Evolutionary conservation across 2,329 filamentous ascomycete genomes (phyloP).

Genomic region (Colletotrichum trifolii): DNA sequence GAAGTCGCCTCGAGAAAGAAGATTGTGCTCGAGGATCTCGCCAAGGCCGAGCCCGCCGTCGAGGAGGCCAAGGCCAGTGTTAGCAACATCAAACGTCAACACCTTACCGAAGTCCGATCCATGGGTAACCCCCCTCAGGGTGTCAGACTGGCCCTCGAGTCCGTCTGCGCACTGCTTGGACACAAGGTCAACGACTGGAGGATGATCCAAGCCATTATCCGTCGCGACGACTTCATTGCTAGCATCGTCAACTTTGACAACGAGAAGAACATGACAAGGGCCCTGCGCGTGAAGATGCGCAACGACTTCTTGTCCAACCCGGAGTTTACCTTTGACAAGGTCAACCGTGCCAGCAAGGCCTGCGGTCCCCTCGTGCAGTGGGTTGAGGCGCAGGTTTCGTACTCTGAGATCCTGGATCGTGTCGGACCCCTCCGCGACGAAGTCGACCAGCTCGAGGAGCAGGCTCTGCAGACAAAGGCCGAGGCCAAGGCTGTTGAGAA

Average conservation of each 20-base stretch:
- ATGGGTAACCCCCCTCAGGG: conserved; percentile 93
- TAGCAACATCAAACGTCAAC: conserved; percentile 97
- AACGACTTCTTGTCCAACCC: conserved; percentile 91
- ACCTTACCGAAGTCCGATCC: conserved; percentile 95
- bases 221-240: conserved; percentile 95
- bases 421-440: conserved; percentile 94
- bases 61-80: conserved; percentile 94
- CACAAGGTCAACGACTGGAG: conserved; percentile 94
- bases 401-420: conserved; percentile 95
- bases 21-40: conserved; percentile 88
- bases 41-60: conserved; percentile 92
- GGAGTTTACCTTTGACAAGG: conserved; percentile 95
- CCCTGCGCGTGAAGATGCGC: conserved; percentile 86
- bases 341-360: conserved; percentile 95
- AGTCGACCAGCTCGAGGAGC: conserved; percentile 85
- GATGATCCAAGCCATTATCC: conserved; percentile 86
- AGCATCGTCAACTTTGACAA: conserved; percentile 99
- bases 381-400: conserved; percentile 96
- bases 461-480: conserved; percentile 91
- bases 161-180: conserved; percentile 94
- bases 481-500: conserved; percentile 92
- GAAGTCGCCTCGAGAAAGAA: conserved; percentile 86
- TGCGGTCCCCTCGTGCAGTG: conserved; percentile 97
- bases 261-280: conserved; percentile 90
- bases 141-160: conserved; percentile 91